phyloP scores from a whole-genome alignment of 495 filamentous ascomycete genomes.

The Mycothermus thermophilus region DNA sequence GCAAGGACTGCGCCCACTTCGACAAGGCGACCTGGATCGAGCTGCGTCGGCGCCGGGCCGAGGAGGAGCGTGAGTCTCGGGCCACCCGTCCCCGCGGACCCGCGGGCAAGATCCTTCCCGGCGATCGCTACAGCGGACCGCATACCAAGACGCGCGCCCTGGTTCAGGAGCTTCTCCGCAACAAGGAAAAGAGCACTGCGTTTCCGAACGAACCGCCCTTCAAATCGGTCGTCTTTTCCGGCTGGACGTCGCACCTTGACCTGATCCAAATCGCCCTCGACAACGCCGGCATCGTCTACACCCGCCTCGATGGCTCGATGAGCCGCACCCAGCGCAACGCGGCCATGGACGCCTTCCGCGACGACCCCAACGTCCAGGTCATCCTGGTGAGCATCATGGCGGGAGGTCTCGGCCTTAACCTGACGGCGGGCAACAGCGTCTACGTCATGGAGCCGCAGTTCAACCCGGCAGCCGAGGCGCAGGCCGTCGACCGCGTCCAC shows the following conservation, averaged over 20 bases:
- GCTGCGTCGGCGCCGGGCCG: slow-evolving; percentile 50
- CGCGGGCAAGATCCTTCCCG: slow-evolving; percentile 41
- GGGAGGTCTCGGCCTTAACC: slow-evolving; percentile 82
- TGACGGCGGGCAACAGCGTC: slow-evolving; percentile 70
- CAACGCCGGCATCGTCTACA: slow-evolving; percentile 48
- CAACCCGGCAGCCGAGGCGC: slow-evolving; percentile 87
- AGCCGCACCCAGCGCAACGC: slow-evolving; percentile 50
- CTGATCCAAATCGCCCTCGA: slow-evolving; percentile 77
- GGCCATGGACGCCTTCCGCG: slow-evolving; percentile 62
- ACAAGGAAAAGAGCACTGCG: slow-evolving; percentile 43
- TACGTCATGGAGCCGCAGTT: slow-evolving; percentile 98
- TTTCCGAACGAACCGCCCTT: slow-evolving; percentile 50
- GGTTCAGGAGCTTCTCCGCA: slow-evolving; percentile 47
- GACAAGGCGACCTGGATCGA: slow-evolving; percentile 43
- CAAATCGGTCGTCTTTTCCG: slow-evolving; percentile 86
- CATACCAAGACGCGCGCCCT: slow-evolving; percentile 83
- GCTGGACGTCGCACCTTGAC: slow-evolving; percentile 88
- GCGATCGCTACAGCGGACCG: slow-evolving; percentile 64
- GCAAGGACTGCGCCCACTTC: slow-evolving; percentile 5
- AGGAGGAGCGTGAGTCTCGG: slow-evolving; percentile 41
- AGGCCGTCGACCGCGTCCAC: slow-evolving; percentile 89
- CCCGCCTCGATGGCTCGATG: slow-evolving; percentile 86
- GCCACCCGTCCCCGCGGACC: slow-evolving; percentile 25
- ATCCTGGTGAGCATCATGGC: slow-evolving; percentile 87
- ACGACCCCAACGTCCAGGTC: slow-evolving; percentile 56